phyloP scores from a whole-genome alignment of 2,329 filamentous ascomycete genomes.

The Thelonectria blattea region DNA sequence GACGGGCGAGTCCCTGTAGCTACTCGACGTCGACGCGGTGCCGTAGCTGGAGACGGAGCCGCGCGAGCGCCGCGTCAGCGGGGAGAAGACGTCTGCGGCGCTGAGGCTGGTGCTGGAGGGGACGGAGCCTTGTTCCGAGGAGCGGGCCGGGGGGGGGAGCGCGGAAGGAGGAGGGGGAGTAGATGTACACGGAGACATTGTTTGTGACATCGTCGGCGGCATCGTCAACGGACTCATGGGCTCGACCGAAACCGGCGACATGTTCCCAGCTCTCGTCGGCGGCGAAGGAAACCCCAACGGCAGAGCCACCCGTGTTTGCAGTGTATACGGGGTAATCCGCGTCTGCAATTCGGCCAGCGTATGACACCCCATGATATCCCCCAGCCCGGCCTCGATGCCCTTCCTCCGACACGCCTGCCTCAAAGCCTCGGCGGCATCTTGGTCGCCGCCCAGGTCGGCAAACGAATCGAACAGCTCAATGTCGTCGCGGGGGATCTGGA shows the following conservation, averaged over 20 bases:
- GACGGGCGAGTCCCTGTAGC: constrained; percentile 14
- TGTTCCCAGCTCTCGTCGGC: too few species aligned
- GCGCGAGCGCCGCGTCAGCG: neutral
- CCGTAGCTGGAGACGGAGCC: constrained; percentile 26
- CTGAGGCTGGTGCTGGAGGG: constrained; percentile 8
- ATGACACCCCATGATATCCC: constrained; percentile 51
- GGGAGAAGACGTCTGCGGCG: constrained; percentile 18
- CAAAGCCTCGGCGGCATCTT: constrained; percentile 40
- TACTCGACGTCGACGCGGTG: constrained; percentile 12
- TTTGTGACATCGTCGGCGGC: neutral
- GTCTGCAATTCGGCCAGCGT: constrained; percentile 54
- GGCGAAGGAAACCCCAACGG: too few species aligned
- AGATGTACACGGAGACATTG: neutral
- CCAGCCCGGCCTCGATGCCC: constrained; percentile 43
- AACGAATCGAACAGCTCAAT: constrained; percentile 52
- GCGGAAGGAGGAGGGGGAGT: too few species aligned
- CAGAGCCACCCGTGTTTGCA: neutral
- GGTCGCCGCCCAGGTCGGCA: constrained; percentile 50
- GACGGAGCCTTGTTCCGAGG: constrained; percentile 16
- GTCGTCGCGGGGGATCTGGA: constrained; percentile 41
- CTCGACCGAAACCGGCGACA: too few species aligned
- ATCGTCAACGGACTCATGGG: neutral
- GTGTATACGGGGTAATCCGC: constrained; percentile 37
- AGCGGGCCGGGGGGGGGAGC: neutral
- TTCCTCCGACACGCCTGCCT: constrained; percentile 25